Conservation (phyloP, 2,329 filamentous ascomycete genomes). For the Thielaviopsis ethacetica region DNA sequence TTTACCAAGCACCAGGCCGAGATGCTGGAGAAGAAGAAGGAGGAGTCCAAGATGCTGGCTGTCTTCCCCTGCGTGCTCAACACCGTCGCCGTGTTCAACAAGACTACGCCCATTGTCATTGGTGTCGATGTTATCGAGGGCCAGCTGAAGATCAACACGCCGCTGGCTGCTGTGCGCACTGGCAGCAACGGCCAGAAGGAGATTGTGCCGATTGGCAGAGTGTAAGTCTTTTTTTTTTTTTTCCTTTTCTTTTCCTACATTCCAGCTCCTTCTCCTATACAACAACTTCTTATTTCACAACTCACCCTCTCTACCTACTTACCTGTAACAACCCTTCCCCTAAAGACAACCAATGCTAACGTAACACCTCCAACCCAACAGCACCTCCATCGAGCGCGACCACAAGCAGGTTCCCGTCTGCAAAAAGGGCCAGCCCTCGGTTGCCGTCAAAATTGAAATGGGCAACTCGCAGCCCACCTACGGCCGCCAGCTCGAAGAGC, state of each 20-base stretch:
- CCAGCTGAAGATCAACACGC: slow-evolving; percentile 70
- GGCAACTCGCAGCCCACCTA: slow-evolving; percentile 84
- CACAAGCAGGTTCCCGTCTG: slow-evolving; percentile 87
- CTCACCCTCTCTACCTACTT: not conserved
- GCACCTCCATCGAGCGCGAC: slow-evolving; percentile 91
- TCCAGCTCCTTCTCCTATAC: not conserved
- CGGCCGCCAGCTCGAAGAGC: slow-evolving; percentile 86
- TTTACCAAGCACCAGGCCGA: slow-evolving; percentile 92
- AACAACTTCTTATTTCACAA: too few relatives aligned
- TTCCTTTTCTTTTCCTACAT: slow-evolving; percentile 2
- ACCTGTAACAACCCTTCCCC: too few relatives aligned
- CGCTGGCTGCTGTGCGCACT: slow-evolving; percentile 70
- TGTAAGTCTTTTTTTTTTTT: slow-evolving; percentile 44
- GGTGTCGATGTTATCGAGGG: slow-evolving; percentile 94
- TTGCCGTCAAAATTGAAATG: slow-evolving; percentile 94
- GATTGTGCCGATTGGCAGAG: slow-evolving; percentile 71
- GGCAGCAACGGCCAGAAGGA: slow-evolving; percentile 75
- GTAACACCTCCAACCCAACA: slow-evolving; percentile 21
- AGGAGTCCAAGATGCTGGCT: slow-evolving; percentile 85
- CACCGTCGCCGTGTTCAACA: slow-evolving; percentile 93
- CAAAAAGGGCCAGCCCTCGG: slow-evolving; percentile 94
- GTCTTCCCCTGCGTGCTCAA: slow-evolving; percentile 92
- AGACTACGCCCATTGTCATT: slow-evolving; percentile 86
- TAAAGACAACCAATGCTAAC: too few relatives aligned
- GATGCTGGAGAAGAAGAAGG: slow-evolving; percentile 80